A percentile compares a stretch with the other conserved stretches of the same genome.
Evolutionary conservation across 2,329 filamentous ascomycete species (phyloP).

Genomic region (Ophioceras dolichostomum): DNA sequence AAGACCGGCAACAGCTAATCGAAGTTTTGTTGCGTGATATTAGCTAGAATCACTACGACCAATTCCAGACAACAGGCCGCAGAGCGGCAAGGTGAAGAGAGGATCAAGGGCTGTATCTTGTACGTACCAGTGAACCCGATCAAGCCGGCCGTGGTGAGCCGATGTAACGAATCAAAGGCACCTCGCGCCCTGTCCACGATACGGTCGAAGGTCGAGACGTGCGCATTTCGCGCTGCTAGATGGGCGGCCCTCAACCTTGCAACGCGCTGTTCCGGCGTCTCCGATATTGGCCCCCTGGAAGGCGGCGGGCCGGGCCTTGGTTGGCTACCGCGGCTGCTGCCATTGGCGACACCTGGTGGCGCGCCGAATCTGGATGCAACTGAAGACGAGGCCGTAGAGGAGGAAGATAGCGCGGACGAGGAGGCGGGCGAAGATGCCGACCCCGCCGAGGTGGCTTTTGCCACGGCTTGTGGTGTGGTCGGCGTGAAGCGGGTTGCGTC

Average conservation of each 20-base stretch:
- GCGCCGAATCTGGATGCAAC: constrained; percentile 2
- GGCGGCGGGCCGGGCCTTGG: no score
- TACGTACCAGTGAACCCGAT: constrained; percentile 43
- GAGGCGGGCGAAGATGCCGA: constrained; percentile 5
- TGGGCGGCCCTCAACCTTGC: constrained; percentile 56
- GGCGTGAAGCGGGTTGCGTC: constrained; percentile 72
- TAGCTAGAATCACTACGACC: no score
- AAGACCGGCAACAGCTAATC: constrained; percentile 37
- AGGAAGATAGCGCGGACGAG: constrained; percentile 2
- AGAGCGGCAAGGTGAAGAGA: background rate
- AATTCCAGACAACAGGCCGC: background rate
- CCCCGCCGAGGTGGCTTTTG: constrained; percentile 35
- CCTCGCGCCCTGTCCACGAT: constrained; percentile 33
- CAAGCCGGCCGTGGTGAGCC: constrained; percentile 39
- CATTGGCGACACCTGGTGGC: constrained; percentile 1
- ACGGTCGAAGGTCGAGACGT: constrained; percentile 38
- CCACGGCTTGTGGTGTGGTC: constrained; percentile 57
- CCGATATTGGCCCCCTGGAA: constrained; percentile 18
- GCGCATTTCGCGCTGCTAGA: constrained; percentile 49
- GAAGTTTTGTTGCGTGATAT: no score
- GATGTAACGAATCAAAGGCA: constrained; percentile 43
- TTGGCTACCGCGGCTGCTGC: constrained; percentile 8
- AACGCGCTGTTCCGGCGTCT: constrained; percentile 60
- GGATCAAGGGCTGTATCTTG: background rate
- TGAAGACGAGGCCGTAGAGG: background rate